phyloP scores from a whole-genome alignment of 495 filamentous ascomycete genomes.

The Friedmanniomyces endolithicus region DNA sequence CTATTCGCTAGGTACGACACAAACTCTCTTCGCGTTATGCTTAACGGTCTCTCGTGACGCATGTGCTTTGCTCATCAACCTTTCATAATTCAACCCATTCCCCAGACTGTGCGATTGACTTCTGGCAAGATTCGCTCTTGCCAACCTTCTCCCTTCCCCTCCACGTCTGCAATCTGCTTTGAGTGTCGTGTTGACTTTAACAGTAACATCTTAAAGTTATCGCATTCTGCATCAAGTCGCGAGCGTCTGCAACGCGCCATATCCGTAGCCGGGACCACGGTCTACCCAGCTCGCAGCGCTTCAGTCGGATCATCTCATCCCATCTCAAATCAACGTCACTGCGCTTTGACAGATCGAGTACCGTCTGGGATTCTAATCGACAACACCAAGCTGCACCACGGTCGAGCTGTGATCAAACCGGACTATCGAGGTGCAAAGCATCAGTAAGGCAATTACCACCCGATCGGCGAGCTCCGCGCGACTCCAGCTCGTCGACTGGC shows the following conservation, averaged over 20 bases:
- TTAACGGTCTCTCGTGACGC: constrained; percentile 3
- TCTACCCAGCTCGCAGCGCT: no score
- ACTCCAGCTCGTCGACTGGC: no score
- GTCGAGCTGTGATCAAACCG: no score
- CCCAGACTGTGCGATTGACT: neutral
- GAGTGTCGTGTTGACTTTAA: neutral
- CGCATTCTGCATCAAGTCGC: neutral
- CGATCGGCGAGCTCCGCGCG: no score
- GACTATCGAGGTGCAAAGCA: no score
- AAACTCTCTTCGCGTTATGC: constrained; percentile 11
- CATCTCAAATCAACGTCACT: no score
- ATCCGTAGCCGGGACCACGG: neutral
- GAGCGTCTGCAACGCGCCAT: neutral
- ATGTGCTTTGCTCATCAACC: neutral
- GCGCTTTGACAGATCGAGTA: no score
- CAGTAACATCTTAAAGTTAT: neutral
- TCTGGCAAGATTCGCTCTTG: neutral
- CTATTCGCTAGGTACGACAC: neutral
- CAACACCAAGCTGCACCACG: no score
- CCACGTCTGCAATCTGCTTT: neutral
- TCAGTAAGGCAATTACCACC: no score
- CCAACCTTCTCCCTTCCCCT: neutral
- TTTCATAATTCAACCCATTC: neutral
- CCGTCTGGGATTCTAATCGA: no score
- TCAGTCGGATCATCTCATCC: no score